Conservation (phyloP, 176 grass and related monocot species). For the Carex scoparia region DNA sequence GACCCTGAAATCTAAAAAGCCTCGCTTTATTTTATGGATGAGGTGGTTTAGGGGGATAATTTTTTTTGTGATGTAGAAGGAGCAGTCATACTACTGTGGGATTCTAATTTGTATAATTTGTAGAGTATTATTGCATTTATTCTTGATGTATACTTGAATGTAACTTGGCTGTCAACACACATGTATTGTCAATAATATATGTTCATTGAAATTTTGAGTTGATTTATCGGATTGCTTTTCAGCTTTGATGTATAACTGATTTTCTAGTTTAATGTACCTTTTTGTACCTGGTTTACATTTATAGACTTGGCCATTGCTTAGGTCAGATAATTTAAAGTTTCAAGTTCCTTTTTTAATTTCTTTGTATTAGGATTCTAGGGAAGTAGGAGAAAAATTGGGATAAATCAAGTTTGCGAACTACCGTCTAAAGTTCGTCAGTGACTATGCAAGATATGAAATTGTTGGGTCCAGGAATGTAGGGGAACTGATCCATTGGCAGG, state of each 20-base stretch:
- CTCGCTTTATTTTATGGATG: background rate
- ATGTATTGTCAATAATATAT: background rate
- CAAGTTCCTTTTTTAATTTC: no score
- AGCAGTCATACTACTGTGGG: background rate
- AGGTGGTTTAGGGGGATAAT: background rate
- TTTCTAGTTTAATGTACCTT: background rate
- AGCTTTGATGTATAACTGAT: background rate
- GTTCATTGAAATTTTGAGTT: background rate
- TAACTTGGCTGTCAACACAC: background rate
- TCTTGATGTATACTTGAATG: constrained; percentile 3
- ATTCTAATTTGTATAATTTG: constrained; percentile 19
- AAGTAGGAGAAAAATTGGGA: no score
- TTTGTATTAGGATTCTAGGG: no score
- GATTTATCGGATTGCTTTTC: background rate
- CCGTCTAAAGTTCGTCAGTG: no score
- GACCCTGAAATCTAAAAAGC: constrained; percentile 43
- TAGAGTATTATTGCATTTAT: constrained; percentile 25
- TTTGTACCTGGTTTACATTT: background rate
- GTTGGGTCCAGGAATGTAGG: no score
- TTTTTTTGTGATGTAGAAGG: background rate
- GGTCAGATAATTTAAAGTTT: no score
- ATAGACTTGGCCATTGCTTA: no score
- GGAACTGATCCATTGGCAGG: no score
- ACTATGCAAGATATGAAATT: no score
- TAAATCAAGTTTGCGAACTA: no score